These are phyloP conservation scores for Kuraishia capsulata DNA, from an alignment of 805 yeast genomes.

Conservation along the genomic window DNA sequence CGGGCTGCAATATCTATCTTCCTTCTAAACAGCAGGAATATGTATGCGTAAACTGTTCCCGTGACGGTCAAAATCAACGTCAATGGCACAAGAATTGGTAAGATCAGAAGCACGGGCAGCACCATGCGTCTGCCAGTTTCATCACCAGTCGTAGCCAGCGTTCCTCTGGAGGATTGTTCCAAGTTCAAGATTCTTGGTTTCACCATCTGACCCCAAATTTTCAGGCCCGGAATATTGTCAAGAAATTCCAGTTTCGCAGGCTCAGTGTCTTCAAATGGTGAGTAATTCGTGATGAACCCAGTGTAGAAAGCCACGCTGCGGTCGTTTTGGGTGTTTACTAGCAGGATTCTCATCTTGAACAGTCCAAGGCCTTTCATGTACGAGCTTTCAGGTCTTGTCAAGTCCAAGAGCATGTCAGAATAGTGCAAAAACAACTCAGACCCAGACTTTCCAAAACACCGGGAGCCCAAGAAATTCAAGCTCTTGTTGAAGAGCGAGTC, in stretches of 20 bases:
- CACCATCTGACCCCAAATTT: slow-evolving; percentile 23
- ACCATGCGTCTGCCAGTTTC: slow-evolving; percentile 7
- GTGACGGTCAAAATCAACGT: slow-evolving; percentile 23
- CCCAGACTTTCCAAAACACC: slow-evolving; percentile 60
- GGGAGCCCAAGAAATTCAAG: slow-evolving; percentile 45
- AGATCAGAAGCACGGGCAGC: slow-evolving; percentile 10
- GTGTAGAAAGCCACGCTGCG: slow-evolving; percentile 86
- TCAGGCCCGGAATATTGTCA: slow-evolving; percentile 30
- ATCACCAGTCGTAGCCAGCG: background rate
- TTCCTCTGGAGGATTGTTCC: slow-evolving; percentile 16
- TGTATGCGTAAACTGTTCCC: slow-evolving; percentile 4
- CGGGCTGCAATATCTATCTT: background rate
- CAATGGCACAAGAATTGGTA: slow-evolving; percentile 45
- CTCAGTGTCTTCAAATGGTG: slow-evolving; percentile 62
- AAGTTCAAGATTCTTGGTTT: slow-evolving; percentile 48
- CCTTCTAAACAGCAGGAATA: background rate
- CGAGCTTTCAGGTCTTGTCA: slow-evolving; percentile 42
- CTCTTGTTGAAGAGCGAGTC: slow-evolving; percentile 18
- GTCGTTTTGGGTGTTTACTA: slow-evolving; percentile 77
- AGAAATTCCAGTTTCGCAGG: slow-evolving; percentile 37
- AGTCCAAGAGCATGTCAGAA: slow-evolving; percentile 33
- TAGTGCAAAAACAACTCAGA: slow-evolving; percentile 57
- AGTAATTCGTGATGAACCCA: slow-evolving; percentile 59
- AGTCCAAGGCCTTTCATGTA: slow-evolving; percentile 45
- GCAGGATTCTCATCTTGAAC: slow-evolving; percentile 48